These are phyloP conservation scores for Fusarium sp. DNA, from an alignment of 2,329 filamentous ascomycete genomes.

Conservation along the genomic window DNA sequence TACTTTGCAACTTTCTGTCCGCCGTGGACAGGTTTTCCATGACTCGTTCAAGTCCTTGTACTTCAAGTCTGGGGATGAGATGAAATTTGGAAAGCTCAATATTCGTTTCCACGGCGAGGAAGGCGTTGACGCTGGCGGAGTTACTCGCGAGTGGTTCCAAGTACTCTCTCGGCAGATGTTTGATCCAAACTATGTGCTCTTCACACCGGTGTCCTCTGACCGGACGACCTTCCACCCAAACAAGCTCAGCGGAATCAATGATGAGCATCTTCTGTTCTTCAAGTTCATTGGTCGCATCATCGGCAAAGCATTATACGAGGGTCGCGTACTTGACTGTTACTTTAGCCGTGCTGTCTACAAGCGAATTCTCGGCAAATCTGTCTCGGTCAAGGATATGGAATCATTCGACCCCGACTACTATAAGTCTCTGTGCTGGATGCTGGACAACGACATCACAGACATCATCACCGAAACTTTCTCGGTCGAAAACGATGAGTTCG, in stretches of 20 bases:
- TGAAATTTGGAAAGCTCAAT: slow-evolving; percentile 98
- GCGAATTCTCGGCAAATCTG: slow-evolving; percentile 91
- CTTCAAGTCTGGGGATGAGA: slow-evolving; percentile 95
- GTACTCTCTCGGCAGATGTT: slow-evolving; percentile 98
- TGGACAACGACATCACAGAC: slow-evolving; percentile 98
- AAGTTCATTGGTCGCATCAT: slow-evolving; percentile 99
- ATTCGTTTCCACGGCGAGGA: slow-evolving; percentile 98
- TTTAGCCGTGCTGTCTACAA: slow-evolving; percentile 99
- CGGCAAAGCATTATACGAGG: slow-evolving; percentile 96
- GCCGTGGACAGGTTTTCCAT: slow-evolving; percentile 95
- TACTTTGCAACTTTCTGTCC: slow-evolving; percentile 83
- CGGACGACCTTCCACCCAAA: slow-evolving; percentile 99
- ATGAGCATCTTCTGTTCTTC: slow-evolving; percentile 97
- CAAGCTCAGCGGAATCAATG: slow-evolving; percentile 90
- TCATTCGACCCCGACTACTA: slow-evolving; percentile 98
- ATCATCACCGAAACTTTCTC: slow-evolving; percentile 97
- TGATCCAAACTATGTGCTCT: slow-evolving; percentile 95
- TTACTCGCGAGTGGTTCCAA: slow-evolving; percentile 99
- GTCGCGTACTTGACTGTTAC: slow-evolving; percentile 94
- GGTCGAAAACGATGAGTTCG: slow-evolving; percentile 92
- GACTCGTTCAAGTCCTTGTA: slow-evolving; percentile 99
- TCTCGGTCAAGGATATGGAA: slow-evolving; percentile 99
- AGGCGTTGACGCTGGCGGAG: slow-evolving; percentile 95
- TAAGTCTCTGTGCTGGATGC: slow-evolving; percentile 98
- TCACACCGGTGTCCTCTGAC: slow-evolving; percentile 95